These are phyloP conservation scores for Gaertneriomyces sp. DNA, from an alignment of 192 early-diverging fungal genomes.

Conservation along the genomic window DNA sequence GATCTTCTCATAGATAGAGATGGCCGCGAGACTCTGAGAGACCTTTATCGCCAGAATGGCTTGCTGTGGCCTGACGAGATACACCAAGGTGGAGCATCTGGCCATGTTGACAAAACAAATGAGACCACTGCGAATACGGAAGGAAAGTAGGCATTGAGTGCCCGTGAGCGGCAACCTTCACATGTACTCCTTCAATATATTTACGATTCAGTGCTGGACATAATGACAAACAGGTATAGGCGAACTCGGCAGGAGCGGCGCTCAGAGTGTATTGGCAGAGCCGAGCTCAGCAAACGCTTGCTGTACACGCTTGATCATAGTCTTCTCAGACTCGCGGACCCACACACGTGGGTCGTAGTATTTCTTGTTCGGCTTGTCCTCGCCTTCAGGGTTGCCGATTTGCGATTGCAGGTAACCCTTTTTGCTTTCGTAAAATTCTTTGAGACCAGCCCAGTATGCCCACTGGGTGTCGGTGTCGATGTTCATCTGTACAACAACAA, in stretches of 20 bases:
- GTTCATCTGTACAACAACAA: conserved; percentile 70
- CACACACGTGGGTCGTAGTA: conserved; percentile 95
- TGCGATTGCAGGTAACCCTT: conserved; percentile 86
- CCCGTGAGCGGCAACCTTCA: too few species aligned
- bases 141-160: too few species aligned
- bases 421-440: conserved; percentile 82
- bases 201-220: too few species aligned
- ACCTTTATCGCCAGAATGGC: not conserved
- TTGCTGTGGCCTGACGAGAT: not conserved
- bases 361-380: conserved; percentile 98
- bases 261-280: conserved; percentile 29
- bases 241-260: not conserved
- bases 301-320: conserved; percentile 77
- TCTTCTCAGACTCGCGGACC: conserved; percentile 86
- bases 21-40: not conserved
- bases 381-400: conserved; percentile 94
- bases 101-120: too few species aligned
- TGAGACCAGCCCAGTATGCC: conserved; percentile 88
- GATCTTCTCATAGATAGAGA: conserved; percentile 1
- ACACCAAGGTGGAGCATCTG: too few species aligned
- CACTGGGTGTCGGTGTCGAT: conserved; percentile 98
- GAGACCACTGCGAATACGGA: too few species aligned
- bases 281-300: conserved; percentile 75
- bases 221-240: too few species aligned
- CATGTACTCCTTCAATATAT: too few species aligned